A percentile compares a stretch with the other conserved stretches of the same genome.
These are phyloP conservation scores for Podochytrium sp. DNA, from an alignment of 192 early-diverging fungal species.

Conservation along the genomic window DNA sequence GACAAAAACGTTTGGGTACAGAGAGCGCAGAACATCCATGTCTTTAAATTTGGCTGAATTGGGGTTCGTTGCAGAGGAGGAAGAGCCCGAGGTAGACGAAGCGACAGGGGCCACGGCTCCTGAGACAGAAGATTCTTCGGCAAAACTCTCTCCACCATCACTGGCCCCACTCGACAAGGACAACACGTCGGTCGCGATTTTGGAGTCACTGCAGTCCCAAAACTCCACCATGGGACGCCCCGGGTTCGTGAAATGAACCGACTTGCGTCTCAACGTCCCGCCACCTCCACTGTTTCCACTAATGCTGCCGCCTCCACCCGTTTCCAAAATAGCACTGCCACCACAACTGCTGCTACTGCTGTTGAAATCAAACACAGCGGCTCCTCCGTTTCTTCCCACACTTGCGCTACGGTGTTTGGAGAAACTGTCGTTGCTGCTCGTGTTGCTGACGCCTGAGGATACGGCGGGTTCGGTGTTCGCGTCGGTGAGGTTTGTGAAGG, in stretches of 20 bases:
- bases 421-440: background rate
- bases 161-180: background rate
- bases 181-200: background rate
- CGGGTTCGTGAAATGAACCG: conserved; percentile 31
- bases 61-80: background rate
- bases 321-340: background rate
- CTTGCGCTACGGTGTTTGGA: background rate
- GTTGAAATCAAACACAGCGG: background rate
- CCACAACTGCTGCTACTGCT: background rate
- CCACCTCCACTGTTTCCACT: background rate
- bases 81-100: too few species aligned
- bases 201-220: conserved; percentile 18
- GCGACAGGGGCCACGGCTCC: too few species aligned
- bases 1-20: conserved; percentile 24
- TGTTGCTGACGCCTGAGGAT: background rate
- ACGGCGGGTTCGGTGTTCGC: background rate
- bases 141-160: background rate
- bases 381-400: background rate
- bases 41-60: conserved; percentile 4
- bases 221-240: conserved; percentile 33
- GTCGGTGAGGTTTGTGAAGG: background rate
- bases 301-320: background rate
- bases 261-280: background rate
- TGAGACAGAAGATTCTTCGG: too few species aligned
- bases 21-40: background rate